These are phyloP conservation scores for Urochloa ruziziensis DNA, from an alignment of 176 grass and related monocot species.

Conservation along the genomic window DNA sequence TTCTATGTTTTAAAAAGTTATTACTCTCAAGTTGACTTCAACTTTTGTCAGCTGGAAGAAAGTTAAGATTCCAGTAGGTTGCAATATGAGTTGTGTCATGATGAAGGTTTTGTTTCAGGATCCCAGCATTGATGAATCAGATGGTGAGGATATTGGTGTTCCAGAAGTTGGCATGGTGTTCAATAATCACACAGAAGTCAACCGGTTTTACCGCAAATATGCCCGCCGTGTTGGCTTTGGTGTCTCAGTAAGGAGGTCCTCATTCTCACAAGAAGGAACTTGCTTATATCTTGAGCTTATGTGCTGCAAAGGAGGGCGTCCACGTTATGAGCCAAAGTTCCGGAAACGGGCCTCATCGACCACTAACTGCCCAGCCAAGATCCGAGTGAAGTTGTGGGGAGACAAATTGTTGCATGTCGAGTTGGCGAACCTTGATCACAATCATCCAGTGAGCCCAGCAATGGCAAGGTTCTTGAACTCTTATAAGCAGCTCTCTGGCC, in stretches of 20 bases:
- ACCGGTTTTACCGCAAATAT: constrained; percentile 76
- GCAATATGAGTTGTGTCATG: not conserved
- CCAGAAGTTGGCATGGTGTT: constrained; percentile 98
- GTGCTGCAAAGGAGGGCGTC: constrained; percentile 88
- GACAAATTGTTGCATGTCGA: constrained; percentile 90
- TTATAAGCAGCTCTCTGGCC: constrained; percentile 75
- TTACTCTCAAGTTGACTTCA: not conserved
- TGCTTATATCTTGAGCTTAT: constrained; percentile 94
- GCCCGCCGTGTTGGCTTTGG: constrained; percentile 87
- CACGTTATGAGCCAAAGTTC: constrained; percentile 84
- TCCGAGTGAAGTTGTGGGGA: constrained; percentile 89
- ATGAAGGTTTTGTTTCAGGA: constrained; percentile 39
- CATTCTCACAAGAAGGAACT: constrained; percentile 79
- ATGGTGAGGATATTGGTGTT: constrained; percentile 58
- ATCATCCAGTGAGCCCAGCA: constrained; percentile 90
- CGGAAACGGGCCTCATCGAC: constrained; percentile 84
- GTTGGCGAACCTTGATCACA: constrained; percentile 83
- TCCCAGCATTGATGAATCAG: constrained; percentile 49
- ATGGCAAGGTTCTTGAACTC: constrained; percentile 93
- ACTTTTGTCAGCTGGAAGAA: constrained; percentile 2
- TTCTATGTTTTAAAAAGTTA: constrained; percentile 5
- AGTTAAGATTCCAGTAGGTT: constrained; percentile 15
- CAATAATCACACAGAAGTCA: constrained; percentile 71
- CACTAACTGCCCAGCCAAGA: constrained; percentile 86
- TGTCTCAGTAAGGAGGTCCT: constrained; percentile 86